Evolutionary conservation across 805 yeast species (phyloP).

Genomic region (Kodamaea laetipori): DNA sequence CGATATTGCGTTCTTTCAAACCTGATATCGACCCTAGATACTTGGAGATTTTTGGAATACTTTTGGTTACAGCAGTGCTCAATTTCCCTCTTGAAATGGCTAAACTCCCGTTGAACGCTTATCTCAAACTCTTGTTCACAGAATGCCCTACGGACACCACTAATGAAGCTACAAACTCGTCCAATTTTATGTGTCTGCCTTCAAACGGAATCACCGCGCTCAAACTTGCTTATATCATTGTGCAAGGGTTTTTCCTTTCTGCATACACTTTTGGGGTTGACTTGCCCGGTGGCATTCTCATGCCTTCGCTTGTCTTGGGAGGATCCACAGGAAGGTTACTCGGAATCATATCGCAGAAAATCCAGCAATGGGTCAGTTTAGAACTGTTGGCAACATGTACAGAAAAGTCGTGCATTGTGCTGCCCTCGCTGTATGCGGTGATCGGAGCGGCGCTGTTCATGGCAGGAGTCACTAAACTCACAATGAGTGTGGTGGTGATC

Average conservation of each 20-base stretch:
- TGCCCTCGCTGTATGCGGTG: conserved; percentile 86
- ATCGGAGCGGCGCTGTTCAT: conserved; percentile 85
- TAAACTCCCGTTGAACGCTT: conserved; percentile 54
- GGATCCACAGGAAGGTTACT: conserved; percentile 58
- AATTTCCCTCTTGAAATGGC: conserved; percentile 59
- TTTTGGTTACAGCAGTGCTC: conserved; percentile 53
- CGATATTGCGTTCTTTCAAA: neutral
- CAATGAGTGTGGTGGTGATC: conserved; percentile 80
- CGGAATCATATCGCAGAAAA: conserved; percentile 52
- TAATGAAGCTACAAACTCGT: conserved; percentile 21
- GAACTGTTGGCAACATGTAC: conserved; percentile 43
- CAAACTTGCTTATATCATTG: conserved; percentile 39
- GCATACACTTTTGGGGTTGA: conserved; percentile 69
- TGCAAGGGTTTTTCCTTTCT: conserved; percentile 60
- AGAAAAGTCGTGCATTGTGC: conserved; percentile 56
- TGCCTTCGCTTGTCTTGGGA: conserved; percentile 66
- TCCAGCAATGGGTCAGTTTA: conserved; percentile 45
- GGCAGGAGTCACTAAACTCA: conserved; percentile 79
- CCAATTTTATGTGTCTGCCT: conserved; percentile 40
- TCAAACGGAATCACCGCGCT: conserved; percentile 26
- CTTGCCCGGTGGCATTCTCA: conserved; percentile 67
- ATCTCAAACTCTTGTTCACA: conserved; percentile 63
- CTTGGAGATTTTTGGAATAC: conserved; percentile 51
- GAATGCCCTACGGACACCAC: conserved; percentile 51
- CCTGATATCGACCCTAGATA: conserved; percentile 21